A percentile compares a stretch with the other conserved stretches of the same genome.
Conservation (phyloP, 352 stramenopile genomes). For the Pythium dissotocum region DNA sequence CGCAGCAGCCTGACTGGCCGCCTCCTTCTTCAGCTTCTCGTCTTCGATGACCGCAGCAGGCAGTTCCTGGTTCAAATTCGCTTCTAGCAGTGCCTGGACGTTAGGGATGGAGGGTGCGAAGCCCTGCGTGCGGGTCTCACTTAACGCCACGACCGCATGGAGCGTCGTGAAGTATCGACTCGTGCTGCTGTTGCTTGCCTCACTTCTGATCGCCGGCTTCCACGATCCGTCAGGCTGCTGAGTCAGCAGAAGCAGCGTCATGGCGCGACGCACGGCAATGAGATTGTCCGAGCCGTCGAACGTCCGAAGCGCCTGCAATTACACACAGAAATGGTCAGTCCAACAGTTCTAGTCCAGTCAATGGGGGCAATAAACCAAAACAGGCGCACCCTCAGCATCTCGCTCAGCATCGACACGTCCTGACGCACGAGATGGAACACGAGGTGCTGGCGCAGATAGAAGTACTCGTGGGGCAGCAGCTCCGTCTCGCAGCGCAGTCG, state of each 20-base stretch:
- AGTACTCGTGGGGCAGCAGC: conserved; percentile 89
- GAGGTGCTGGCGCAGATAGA: conserved; percentile 86
- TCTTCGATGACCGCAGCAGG: conserved; percentile 23
- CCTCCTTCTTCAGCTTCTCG: conserved; percentile 22
- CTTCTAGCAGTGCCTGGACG: conserved; percentile 49
- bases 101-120: conserved; percentile 70
- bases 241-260: conserved; percentile 62
- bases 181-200: conserved; percentile 20
- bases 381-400: conserved; percentile 64
- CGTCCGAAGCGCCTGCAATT: conserved; percentile 62
- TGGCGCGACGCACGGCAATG: conserved; percentile 62
- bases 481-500: conserved; percentile 72
- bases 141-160: conserved; percentile 48
- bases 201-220: conserved; percentile 20
- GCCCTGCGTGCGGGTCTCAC: conserved; percentile 42
- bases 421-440: conserved; percentile 75
- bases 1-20: conserved; percentile 5
- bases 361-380: not conserved
- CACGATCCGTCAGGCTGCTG: conserved; percentile 68
- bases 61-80: conserved; percentile 64
- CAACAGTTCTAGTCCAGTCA: not conserved
- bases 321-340: not conserved
- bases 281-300: conserved; percentile 74
- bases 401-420: conserved; percentile 66
- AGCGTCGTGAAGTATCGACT: conserved; percentile 58